A percentile compares a stretch with the other conserved stretches of the same genome.
Evolutionary conservation across 2,329 filamentous ascomycete species (phyloP).

Genomic region (Acrodontium crateriforme): DNA sequence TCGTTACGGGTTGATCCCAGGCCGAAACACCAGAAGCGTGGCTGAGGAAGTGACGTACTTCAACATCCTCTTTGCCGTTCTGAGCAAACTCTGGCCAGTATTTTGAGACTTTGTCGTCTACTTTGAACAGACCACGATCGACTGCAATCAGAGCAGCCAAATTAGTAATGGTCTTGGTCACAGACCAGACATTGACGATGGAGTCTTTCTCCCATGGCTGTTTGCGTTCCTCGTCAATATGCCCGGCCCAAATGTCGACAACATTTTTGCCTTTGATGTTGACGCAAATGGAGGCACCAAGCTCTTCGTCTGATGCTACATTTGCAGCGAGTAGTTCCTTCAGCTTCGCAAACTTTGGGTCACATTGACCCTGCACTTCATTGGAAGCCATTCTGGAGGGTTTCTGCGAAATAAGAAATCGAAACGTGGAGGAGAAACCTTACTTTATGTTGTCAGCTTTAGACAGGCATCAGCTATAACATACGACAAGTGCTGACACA

Average conservation of each 20-base stretch:
- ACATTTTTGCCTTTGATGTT: constrained; percentile 29
- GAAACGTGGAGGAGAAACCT: no score
- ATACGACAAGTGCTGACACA: no score
- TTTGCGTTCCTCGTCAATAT: not conserved
- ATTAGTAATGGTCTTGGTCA: constrained; percentile 1
- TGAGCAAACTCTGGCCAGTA: constrained; percentile 36
- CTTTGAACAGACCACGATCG: constrained; percentile 17
- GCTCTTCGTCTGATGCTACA: constrained; percentile 27
- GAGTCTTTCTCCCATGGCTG: constrained; percentile 28
- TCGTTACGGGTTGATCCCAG: constrained; percentile 22
- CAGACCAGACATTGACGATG: constrained; percentile 11
- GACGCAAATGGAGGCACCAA: constrained; percentile 33
- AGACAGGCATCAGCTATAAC: no score
- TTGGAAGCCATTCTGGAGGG: no score
- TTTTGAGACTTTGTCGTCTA: constrained; percentile 25
- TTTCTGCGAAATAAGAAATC: no score
- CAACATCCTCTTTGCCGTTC: constrained; percentile 28
- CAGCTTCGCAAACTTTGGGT: constrained; percentile 25
- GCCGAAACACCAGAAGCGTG: constrained; percentile 27
- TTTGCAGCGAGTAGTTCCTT: constrained; percentile 22
- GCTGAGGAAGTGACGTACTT: constrained; percentile 28
- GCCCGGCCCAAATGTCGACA: constrained; percentile 31
- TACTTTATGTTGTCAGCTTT: no score
- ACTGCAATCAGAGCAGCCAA: constrained; percentile 2
- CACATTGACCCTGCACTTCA: constrained; percentile 27